Base-by-base conservation (phyloP, 805 yeast genomes). In the Candida parachauliodes region DNA sequence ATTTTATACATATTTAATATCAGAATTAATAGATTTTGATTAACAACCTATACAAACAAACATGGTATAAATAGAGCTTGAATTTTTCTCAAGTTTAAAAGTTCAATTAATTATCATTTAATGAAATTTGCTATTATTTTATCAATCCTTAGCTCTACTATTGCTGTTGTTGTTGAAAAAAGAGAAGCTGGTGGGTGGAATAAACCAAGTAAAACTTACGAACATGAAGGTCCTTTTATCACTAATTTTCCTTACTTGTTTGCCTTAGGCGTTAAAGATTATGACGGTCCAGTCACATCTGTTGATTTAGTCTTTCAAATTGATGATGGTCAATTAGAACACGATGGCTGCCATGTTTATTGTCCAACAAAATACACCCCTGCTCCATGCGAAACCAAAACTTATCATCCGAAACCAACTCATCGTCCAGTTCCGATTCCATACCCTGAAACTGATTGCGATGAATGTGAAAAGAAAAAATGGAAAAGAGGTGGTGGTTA, bases 311-410 rank as follows among this genome's bases (percentile, higher is more conserved):
- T 32, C 11, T 32, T 7, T 24, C 26, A 32, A 17, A 32, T 32
- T 11, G 28, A 32, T 17, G 36, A 32, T 24, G 36, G 36, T 16
- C 36, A 32, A 32, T 23, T 32, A 18, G 36, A 32, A 12, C 24
- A 32, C 15, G 19, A 24, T 21, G 36, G 24, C 16, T 26, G 21
- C 21, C 22, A 34, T 32, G 19, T 14, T 11, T 25, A 19, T 19
- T 5, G 30, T 31, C 25, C 39, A 30, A 29, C 31, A 26, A 4
- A 28, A 30, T 36, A 15, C 34, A 12, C 30, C 25, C n/a, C 23
- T 22, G 30, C 22, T 12, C 23, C 24, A 15, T 23, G 39, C 14
- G 16, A 10, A 11, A 10, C 28, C 6, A 9, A 7, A 8, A n/a
- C 17, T 12, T 7, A 17, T 27, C 8, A 8, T 24, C 11, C 8